Conservation (phyloP, 176 grass and related monocot species). For the Microstegium vimineum region DNA sequence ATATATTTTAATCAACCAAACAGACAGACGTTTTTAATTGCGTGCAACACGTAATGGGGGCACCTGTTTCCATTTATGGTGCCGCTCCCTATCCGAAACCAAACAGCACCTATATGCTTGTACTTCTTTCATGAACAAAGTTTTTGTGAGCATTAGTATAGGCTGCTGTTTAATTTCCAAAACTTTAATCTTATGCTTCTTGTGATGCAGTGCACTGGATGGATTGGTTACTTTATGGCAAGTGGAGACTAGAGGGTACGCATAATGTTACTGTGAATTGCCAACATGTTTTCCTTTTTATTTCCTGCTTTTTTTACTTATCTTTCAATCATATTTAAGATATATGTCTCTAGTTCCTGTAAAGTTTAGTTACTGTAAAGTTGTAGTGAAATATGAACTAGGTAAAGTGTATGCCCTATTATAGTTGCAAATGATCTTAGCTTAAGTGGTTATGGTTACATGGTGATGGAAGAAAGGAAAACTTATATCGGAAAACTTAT, state of each 20-base stretch:
- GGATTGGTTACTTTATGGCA: constrained; percentile 82
- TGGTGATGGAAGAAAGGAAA: neutral
- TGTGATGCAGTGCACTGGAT: constrained; percentile 77
- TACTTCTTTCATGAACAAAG: neutral
- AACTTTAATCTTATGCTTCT: constrained; percentile 23
- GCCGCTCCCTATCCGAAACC: too few relatives aligned
- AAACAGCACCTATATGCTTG: too few relatives aligned
- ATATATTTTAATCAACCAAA: too few relatives aligned
- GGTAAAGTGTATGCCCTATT: neutral
- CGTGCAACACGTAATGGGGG: too few relatives aligned
- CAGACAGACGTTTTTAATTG: too few relatives aligned
- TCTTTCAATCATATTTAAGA: neutral
- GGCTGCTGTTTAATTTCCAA: neutral
- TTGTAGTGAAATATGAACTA: neutral
- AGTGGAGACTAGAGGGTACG: constrained; percentile 75
- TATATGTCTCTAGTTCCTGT: neutral
- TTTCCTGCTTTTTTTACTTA: neutral
- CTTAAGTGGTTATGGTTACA: neutral
- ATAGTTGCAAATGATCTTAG: neutral
- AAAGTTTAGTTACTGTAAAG: neutral
- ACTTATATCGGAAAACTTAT: neutral
- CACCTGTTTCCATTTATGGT: too few relatives aligned
- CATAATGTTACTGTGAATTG: constrained; percentile 20
- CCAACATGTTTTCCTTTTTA: neutral
- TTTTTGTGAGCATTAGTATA: neutral